Evolutionary conservation across 805 yeast species (phyloP).

Genomic region (Groenewaldozyma tartarivorans): DNA sequence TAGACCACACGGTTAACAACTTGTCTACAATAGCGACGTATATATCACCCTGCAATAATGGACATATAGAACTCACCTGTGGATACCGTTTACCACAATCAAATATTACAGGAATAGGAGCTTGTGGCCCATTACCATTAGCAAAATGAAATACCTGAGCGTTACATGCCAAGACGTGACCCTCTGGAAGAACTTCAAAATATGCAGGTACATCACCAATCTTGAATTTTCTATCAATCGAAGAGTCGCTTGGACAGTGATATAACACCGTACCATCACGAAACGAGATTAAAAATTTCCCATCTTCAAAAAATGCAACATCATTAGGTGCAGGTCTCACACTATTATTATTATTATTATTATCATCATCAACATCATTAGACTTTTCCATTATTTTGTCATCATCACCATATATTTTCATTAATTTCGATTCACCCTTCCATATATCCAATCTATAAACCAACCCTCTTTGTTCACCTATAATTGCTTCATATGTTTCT

Average conservation of each 20-base stretch:
- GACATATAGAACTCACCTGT: too few species aligned
- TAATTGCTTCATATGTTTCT: not conserved
- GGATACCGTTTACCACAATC: too few species aligned
- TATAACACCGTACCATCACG: not conserved
- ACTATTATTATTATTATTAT: too few species aligned
- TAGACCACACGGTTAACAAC: too few species aligned
- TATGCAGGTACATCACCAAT: not conserved
- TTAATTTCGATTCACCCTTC: too few species aligned
- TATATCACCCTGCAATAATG: too few species aligned
- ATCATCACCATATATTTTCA: too few species aligned
- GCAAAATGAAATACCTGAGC: not conserved
- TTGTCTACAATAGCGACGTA: too few species aligned
- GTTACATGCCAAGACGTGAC: not conserved
- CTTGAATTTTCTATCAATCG: not conserved
- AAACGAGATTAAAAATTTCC: not conserved
- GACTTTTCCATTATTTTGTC: too few species aligned
- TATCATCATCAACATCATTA: not conserved
- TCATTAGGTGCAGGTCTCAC: not conserved
- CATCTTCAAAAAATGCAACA: not conserved
- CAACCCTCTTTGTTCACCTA: not conserved
- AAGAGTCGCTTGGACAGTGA: too few species aligned
- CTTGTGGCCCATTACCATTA: too few species aligned
- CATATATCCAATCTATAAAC: not conserved
- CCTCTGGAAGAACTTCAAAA: not conserved
- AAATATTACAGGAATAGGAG: too few species aligned